Evolutionary conservation across 805 yeast species (phyloP).

Genomic region (Lipomyces chichibuensis): DNA sequence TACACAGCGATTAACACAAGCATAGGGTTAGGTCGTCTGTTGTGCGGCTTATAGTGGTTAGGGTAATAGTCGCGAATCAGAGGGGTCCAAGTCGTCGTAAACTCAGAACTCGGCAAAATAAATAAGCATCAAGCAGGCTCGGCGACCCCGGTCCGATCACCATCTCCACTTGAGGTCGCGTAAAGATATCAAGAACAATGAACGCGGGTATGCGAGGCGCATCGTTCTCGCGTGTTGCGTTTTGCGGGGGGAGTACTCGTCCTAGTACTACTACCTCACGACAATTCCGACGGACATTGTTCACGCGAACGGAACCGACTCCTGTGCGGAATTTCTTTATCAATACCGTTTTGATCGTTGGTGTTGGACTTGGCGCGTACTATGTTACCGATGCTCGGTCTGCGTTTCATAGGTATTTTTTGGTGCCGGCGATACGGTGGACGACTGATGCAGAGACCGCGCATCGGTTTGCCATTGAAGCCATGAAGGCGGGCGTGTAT

Average conservation of each 20-base stretch:
- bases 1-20: too few species aligned
- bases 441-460: constrained; percentile 83
- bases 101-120: neutral
- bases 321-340: constrained; percentile 32
- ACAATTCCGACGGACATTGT: neutral
- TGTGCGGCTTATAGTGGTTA: neutral
- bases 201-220: neutral
- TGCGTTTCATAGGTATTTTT: constrained; percentile 74
- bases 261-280: neutral
- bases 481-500: constrained; percentile 67
- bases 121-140: neutral
- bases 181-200: neutral
- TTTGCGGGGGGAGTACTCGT: neutral
- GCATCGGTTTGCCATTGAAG: constrained; percentile 72
- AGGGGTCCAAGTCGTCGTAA: neutral
- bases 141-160: neutral
- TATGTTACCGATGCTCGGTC: constrained; percentile 78
- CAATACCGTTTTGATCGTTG: constrained; percentile 26
- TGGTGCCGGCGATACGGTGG: constrained; percentile 74
- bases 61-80: neutral
- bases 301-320: constrained; percentile 15
- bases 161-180: neutral
- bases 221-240: neutral
- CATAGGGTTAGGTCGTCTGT: too few species aligned
- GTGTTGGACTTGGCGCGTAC: constrained; percentile 48